Evolutionary conservation across 306 rosid genomes (phyloP).

Genomic region (Cucurbita argyrosperma): DNA sequence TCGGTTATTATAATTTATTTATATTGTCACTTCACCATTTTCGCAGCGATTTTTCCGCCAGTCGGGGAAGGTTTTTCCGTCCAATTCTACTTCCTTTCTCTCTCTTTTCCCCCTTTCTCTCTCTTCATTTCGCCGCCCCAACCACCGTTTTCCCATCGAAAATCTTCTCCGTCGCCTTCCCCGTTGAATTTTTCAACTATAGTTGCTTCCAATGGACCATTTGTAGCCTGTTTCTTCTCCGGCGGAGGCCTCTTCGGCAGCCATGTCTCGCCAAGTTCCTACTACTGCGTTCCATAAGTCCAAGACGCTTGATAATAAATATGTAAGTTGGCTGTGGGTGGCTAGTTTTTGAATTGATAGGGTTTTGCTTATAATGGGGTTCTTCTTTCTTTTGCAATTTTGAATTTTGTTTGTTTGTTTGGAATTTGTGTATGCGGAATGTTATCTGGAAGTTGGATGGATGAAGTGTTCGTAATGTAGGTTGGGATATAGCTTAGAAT

Average conservation of each 20-base stretch:
- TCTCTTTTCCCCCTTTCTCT: neutral
- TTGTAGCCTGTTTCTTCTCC: neutral
- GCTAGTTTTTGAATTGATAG: neutral
- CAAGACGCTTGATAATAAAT: slow-evolving; percentile 98
- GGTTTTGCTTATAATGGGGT: neutral
- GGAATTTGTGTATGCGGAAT: neutral
- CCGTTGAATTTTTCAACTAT: neutral
- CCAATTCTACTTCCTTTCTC: neutral
- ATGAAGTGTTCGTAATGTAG: neutral
- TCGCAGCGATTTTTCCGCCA: neutral
- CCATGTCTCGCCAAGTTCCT: slow-evolving; percentile 72
- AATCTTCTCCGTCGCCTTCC: neutral
- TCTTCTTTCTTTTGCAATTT: neutral
- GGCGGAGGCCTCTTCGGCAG: slow-evolving; percentile 2
- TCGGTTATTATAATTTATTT: neutral
- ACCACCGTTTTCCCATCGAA: neutral
- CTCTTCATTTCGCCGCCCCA: neutral
- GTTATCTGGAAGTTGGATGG: neutral
- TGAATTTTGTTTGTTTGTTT: neutral
- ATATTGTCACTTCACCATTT: slow-evolving; percentile 5
- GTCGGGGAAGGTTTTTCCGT: neutral
- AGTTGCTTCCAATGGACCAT: neutral
- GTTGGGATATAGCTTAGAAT: neutral
- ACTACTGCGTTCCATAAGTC: slow-evolving; percentile 65
- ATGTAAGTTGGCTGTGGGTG: slow-evolving; percentile 23